Percentiles rank a stretch among this genome's conserved stretches.
These are phyloP conservation scores for Candida easanensis DNA, from an alignment of 805 yeast genomes.

Conservation along the genomic window DNA sequence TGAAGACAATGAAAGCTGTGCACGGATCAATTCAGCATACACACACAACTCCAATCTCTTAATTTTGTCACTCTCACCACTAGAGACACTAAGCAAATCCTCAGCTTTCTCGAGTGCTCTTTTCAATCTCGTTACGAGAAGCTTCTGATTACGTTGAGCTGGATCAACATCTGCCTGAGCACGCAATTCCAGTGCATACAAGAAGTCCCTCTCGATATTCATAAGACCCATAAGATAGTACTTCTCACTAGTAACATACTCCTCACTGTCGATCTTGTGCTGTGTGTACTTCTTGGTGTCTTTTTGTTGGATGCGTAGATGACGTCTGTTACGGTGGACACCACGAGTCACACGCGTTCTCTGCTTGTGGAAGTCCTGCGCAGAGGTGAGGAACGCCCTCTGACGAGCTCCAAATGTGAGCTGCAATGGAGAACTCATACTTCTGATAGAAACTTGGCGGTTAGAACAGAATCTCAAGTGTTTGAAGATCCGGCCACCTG, in stretches of 20 bases:
- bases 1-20: conserved; percentile 47
- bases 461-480: background rate
- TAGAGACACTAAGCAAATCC: conserved; percentile 36
- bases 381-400: conserved; percentile 59
- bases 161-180: conserved; percentile 51
- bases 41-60: conserved; percentile 36
- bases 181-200: conserved; percentile 64
- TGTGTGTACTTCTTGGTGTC: conserved; percentile 62
- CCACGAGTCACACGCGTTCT: conserved; percentile 60
- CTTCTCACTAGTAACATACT: conserved; percentile 48
- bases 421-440: conserved; percentile 25
- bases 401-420: conserved; percentile 51
- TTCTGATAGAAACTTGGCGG: background rate
- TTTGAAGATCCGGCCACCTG: no score
- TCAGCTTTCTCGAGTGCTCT: conserved; percentile 49
- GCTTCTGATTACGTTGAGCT: conserved; percentile 37
- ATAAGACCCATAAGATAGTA: conserved; percentile 60
- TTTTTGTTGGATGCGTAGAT: conserved; percentile 57
- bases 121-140: conserved; percentile 64
- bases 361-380: conserved; percentile 68
- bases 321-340: conserved; percentile 62
- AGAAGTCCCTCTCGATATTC: conserved; percentile 74
- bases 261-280: conserved; percentile 46
- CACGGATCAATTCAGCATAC: conserved; percentile 50
- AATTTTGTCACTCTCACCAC: conserved; percentile 36